Conservation (phyloP, 345 rosid genomes). For the Passiflora organensis region DNA sequence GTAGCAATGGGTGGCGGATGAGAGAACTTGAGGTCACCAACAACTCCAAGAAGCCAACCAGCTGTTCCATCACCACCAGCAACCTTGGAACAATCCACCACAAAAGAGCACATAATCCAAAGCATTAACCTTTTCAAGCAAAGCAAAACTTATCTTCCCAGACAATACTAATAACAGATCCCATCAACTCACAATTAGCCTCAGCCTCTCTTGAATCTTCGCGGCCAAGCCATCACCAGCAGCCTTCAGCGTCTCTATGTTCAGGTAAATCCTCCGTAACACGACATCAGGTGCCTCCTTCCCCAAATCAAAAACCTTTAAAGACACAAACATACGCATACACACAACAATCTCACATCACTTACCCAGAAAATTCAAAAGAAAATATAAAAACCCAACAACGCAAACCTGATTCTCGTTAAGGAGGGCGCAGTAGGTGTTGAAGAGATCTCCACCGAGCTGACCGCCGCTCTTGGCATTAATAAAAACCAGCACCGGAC, state of each 20-base stretch:
- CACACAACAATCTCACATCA: background rate
- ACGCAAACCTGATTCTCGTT: constrained; percentile 50
- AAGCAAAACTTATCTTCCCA: no score
- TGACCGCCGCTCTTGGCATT: constrained; percentile 92
- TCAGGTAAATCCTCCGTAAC: constrained; percentile 50
- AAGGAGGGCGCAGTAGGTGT: constrained; percentile 55
- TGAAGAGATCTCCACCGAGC: constrained; percentile 72
- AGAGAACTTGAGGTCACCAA: constrained; percentile 74
- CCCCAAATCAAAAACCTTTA: constrained; percentile 70
- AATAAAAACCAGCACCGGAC: constrained; percentile 68
- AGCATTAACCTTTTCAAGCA: background rate
- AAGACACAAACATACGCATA: constrained; percentile 8
- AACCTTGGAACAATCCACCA: constrained; percentile 66
- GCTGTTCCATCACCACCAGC: constrained; percentile 99
- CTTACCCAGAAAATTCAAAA: background rate
- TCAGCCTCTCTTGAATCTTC: constrained; percentile 45
- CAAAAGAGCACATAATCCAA: no score
- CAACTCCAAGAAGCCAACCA: constrained; percentile 96
- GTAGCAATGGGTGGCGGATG: constrained; percentile 93
- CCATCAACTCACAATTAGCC: constrained; percentile 54
- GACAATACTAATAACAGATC: background rate
- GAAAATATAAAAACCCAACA: background rate
- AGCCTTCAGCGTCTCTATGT: constrained; percentile 54
- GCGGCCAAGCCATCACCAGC: constrained; percentile 37
- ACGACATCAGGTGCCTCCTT: constrained; percentile 60